Percentiles rank a stretch among this genome's conserved stretches.
phyloP scores from a whole-genome alignment of 331 rosid species.

The Quercus tomentella region DNA sequence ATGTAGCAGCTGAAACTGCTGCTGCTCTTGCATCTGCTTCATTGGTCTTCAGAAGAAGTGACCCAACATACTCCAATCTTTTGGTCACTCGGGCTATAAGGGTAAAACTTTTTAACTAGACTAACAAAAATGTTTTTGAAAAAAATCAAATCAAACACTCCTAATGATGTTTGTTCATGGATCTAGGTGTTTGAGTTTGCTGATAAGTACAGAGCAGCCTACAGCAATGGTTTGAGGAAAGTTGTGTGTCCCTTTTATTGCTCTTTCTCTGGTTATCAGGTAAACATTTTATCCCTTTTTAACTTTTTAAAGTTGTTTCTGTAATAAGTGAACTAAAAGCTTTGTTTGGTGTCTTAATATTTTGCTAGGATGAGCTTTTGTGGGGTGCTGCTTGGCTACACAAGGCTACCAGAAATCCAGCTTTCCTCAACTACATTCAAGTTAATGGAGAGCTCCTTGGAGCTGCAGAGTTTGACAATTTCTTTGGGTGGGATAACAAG shows the following conservation, averaged over 20 bases:
- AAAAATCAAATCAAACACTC: neutral
- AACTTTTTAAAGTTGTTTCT: neutral
- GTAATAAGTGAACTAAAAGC: neutral
- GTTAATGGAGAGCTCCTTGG: slow-evolving; percentile 80
- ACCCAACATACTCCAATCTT: slow-evolving; percentile 65
- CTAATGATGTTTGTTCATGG: neutral
- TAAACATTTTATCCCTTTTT: slow-evolving; percentile 7
- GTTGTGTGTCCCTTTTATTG: slow-evolving; percentile 83
- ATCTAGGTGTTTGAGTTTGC: slow-evolving; percentile 79
- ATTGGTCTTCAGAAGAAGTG: slow-evolving; percentile 65
- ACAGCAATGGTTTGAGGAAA: slow-evolving; percentile 62
- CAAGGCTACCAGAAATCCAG: slow-evolving; percentile 82
- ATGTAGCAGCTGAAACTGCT: slow-evolving; percentile 92
- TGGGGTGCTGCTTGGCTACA: slow-evolving; percentile 99
- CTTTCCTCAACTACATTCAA: slow-evolving; percentile 72
- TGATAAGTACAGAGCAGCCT: slow-evolving; percentile 76
- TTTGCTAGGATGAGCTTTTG: slow-evolving; percentile 67
- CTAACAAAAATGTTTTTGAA: neutral
- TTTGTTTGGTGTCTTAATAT: neutral
- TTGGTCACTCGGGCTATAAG: slow-evolving; percentile 66
- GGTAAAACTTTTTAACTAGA: slow-evolving; percentile 30
- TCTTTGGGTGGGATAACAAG: slow-evolving; percentile 96
- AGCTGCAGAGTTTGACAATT: slow-evolving; percentile 70
- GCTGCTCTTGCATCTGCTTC: slow-evolving; percentile 96
- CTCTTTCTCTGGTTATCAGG: slow-evolving; percentile 85